Conservation (phyloP, 768 basidiomycete species). For the Suillus subluteus region DNA sequence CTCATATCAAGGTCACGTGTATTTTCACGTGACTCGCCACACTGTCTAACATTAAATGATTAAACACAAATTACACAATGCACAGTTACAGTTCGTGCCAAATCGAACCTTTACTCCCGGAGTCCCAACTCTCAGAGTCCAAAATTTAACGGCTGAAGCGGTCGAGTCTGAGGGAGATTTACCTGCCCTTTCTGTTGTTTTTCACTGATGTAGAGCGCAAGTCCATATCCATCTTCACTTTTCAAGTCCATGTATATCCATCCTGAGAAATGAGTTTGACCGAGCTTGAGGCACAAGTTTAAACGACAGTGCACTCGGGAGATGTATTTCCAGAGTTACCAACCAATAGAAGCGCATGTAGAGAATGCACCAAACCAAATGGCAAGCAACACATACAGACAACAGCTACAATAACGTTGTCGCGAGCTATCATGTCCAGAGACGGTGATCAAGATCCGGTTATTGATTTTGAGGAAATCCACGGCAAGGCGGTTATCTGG, state of each 20-base stretch:
- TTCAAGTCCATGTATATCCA: not conserved
- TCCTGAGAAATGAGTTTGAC: not conserved
- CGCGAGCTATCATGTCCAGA: slow-evolving; percentile 41
- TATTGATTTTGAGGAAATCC: too few species aligned
- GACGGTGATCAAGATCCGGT: too few species aligned
- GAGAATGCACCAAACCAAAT: not conserved
- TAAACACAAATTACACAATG: too few species aligned
- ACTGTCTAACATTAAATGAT: too few species aligned
- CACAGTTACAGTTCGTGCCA: too few species aligned
- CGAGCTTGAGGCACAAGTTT: not conserved
- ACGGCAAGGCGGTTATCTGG: too few species aligned
- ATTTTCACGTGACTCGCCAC: not conserved
- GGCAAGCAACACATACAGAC: slow-evolving; percentile 51
- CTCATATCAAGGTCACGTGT: not conserved
- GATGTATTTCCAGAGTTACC: slow-evolving; percentile 72
- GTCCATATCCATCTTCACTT: not conserved
- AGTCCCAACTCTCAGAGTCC: too few species aligned
- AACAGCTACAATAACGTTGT: slow-evolving; percentile 53
- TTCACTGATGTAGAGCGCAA: slow-evolving; percentile 21
- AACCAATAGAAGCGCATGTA: slow-evolving; percentile 46
- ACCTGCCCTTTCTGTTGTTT: slow-evolving; percentile 47
- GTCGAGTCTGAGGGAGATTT: slow-evolving; percentile 44
- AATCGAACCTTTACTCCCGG: too few species aligned
- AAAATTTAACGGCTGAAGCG: slow-evolving; percentile 36
- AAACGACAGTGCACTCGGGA: slow-evolving; percentile 57